Evolutionary conservation across 2,329 filamentous ascomycete genomes (phyloP).

Genomic region (Thyridium curvatum): DNA sequence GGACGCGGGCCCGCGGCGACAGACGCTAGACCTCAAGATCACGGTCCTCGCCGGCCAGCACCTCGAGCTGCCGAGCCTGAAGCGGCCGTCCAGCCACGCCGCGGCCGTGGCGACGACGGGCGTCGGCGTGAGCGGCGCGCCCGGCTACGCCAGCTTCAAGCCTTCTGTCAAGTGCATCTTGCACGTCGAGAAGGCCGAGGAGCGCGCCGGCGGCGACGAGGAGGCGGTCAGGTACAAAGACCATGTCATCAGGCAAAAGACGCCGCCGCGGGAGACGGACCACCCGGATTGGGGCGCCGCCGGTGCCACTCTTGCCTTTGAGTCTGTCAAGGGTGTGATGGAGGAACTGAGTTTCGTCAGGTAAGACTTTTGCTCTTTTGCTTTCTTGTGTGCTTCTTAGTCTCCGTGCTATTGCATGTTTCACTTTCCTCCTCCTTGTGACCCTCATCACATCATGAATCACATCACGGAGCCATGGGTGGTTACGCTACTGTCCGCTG

Average conservation of each 20-base stretch:
- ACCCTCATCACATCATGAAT: too few species aligned
- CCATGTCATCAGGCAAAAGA: constrained; percentile 43
- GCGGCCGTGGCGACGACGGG: not conserved
- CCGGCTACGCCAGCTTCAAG: constrained; percentile 50
- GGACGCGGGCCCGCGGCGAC: constrained; percentile 38
- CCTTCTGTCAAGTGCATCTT: constrained; percentile 76
- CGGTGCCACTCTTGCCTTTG: constrained; percentile 53
- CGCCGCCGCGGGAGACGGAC: constrained; percentile 43
- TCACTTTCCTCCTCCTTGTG: not conserved
- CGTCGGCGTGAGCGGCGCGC: constrained; percentile 28
- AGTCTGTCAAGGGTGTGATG: constrained; percentile 50
- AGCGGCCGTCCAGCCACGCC: constrained; percentile 20
- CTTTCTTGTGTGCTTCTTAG: constrained; percentile 1
- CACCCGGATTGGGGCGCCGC: constrained; percentile 56
- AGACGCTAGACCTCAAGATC: constrained; percentile 55
- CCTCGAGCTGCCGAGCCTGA: constrained; percentile 50
- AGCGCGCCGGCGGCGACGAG: constrained; percentile 16
- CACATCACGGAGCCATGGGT: too few species aligned
- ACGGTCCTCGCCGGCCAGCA: constrained; percentile 72
- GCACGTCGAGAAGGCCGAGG: constrained; percentile 62
- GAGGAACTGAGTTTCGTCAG: constrained; percentile 68
- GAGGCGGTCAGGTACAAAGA: constrained; percentile 22
- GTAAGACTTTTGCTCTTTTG: constrained; percentile 38
- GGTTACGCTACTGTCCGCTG: too few species aligned
- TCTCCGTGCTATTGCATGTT: not conserved